Evolutionary conservation across 2,329 filamentous ascomycete species (phyloP).

Genomic region (Diaporthe destruens): DNA sequence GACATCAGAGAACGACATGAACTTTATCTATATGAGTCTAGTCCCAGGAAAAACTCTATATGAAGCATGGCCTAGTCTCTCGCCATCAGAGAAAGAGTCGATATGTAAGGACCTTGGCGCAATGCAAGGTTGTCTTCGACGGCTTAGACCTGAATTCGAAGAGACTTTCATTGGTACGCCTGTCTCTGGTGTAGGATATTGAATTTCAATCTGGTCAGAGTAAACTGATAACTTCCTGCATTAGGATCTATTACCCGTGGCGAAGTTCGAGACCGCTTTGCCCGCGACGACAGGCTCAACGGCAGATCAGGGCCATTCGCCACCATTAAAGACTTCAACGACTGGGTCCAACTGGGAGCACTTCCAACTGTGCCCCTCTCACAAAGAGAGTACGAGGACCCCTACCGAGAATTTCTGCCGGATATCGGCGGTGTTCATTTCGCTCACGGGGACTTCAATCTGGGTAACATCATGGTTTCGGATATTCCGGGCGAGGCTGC

Average conservation of each 20-base stretch:
- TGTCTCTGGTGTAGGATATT: not conserved
- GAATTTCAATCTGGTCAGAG: not conserved
- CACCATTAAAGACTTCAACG: not conserved
- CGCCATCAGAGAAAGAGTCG: not conserved
- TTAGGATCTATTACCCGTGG: conserved; percentile 10
- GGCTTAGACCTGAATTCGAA: conserved; percentile 3
- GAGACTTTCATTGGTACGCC: conserved; percentile 3
- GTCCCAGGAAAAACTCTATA: not conserved
- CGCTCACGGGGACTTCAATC: not conserved
- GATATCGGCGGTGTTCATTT: not conserved
- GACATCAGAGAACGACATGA: not conserved
- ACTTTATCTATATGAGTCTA: conserved; percentile 19
- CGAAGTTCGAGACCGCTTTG: conserved; percentile 2
- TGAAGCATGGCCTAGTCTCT: not conserved
- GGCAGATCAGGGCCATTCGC: conserved; percentile 8
- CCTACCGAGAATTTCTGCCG: not conserved
- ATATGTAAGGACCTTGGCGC: not conserved
- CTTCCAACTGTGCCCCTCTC: not conserved
- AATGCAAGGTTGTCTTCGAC: not conserved
- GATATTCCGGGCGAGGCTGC: not conserved
- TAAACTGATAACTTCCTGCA: not conserved
- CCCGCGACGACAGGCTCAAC: not conserved
- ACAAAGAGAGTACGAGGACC: not conserved
- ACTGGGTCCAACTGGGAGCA: conserved; percentile 2
- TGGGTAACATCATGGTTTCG: not conserved